Base-by-base conservation (phyloP, 371 early-diverging fungal species). In the Mucor mucedo region DNA sequence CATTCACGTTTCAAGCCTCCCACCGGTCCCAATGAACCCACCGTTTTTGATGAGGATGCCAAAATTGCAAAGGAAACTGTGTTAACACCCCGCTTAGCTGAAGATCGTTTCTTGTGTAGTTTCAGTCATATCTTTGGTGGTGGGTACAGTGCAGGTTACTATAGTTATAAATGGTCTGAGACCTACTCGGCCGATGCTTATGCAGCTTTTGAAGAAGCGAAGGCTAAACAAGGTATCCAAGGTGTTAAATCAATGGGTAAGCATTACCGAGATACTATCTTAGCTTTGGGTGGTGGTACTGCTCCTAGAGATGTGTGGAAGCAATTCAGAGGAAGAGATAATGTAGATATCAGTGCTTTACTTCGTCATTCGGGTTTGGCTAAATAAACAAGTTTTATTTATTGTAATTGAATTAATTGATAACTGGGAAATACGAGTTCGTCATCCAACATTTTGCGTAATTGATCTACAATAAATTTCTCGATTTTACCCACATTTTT, bases 401-500 rank as follows among this genome's bases (percentile, higher is more conserved):
- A 69, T 52, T 52, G 53, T 6, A 71, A 47, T 65, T 71, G 63
- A 55, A 68, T 63, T 45, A 77, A 65, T 55, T 91, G 89, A 65
- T 93, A 93, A 55, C 89, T 87, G 10, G 98, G 98, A 72, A 93
- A 95, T 8, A 96, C 95, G 59, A 95, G 82, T 52, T 93, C 93
- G 58, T 95, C 92, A 40, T 95, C 93, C 13, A 97, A 82, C 63
- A 95, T 86, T 55, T 87, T 88, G 44, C 94, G 87, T 42, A 97
- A 79, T 70, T 95, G 94, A 63, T 93, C 93, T 10, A 96, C 87
- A 50, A 96, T 89, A 77, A 97, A 97, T 55, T 79, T 79, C 69
- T 96, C 97, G 39, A 97, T 91, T 71, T 95, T 92, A 53, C 92
- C 93, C 9, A 96, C 95, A 68, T 97, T 97, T 69, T 95, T 95